Conservation (phyloP, 371 early-diverging fungal genomes). For the Mortierella sp. region DNA sequence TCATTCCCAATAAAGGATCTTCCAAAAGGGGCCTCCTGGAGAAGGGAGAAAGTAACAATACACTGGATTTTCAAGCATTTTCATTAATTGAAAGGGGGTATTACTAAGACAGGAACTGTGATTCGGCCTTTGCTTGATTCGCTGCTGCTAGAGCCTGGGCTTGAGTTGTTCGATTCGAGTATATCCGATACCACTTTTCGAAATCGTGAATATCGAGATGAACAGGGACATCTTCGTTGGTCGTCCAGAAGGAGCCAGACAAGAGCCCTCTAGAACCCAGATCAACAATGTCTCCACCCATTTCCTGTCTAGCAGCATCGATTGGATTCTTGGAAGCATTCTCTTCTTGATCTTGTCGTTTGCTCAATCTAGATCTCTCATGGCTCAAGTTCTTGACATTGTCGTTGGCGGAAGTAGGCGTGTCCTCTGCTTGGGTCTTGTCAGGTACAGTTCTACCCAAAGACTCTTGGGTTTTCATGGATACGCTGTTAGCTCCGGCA, state of each 20-base stretch:
- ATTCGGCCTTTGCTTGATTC: too few relatives aligned
- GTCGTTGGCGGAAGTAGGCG: neutral
- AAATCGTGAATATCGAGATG: slow-evolving; percentile 39
- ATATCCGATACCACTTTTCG: slow-evolving; percentile 39
- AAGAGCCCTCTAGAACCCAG: slow-evolving; percentile 13
- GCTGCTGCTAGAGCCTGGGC: slow-evolving; percentile 5
- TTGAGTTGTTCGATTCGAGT: slow-evolving; percentile 16
- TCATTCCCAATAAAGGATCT: too few relatives aligned
- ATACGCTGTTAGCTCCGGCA: neutral
- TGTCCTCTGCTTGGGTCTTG: too few relatives aligned
- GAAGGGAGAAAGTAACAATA: too few relatives aligned
- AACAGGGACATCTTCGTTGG: neutral
- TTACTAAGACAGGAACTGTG: too few relatives aligned
- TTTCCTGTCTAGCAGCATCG: slow-evolving; percentile 24
- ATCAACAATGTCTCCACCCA: slow-evolving; percentile 49
- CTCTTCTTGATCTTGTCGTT: too few relatives aligned
- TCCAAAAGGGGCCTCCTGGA: too few relatives aligned
- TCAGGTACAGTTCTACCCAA: too few relatives aligned
- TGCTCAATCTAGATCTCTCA: neutral
- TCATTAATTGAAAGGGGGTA: too few relatives aligned
- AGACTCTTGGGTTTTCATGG: too few relatives aligned
- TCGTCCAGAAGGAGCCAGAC: slow-evolving; percentile 25
- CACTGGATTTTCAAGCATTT: too few relatives aligned
- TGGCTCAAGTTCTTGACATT: too few relatives aligned
- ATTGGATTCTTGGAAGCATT: slow-evolving; percentile 6